A percentile compares a stretch with the other conserved stretches of the same genome.
These are phyloP conservation scores for Mycena pura DNA, from an alignment of 768 basidiomycete species.

Conservation along the genomic window DNA sequence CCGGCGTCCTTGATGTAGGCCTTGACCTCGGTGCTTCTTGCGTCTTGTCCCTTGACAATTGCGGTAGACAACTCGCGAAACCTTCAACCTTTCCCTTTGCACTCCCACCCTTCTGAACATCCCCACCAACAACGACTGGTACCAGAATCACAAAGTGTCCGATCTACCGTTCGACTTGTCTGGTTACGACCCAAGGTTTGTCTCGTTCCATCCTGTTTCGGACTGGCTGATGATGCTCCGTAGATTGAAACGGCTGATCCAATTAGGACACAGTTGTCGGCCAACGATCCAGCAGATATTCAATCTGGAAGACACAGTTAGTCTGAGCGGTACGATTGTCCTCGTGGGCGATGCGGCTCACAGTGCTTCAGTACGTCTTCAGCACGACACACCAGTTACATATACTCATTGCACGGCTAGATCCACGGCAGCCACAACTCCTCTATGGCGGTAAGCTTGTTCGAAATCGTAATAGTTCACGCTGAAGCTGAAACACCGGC, in stretches of 20 bases:
- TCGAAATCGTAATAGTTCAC: background rate
- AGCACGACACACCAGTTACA: background rate
- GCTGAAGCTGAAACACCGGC: too few relatives aligned
- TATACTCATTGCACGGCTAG: conserved; percentile 20
- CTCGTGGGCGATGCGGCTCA: conserved; percentile 52
- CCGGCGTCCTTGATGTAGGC: conserved; percentile 9
- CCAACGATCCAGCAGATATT: conserved; percentile 16
- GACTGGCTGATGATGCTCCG: background rate
- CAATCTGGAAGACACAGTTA: conserved; percentile 40
- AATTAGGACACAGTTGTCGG: background rate
- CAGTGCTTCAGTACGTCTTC: conserved; percentile 41
- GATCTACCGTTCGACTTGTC: conserved; percentile 10
- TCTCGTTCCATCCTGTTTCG: background rate
- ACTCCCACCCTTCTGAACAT: background rate
- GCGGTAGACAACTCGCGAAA: background rate
- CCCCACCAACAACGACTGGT: conserved; percentile 1
- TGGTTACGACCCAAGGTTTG: conserved; percentile 12
- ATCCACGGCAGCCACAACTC: conserved; percentile 53
- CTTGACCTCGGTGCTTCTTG: background rate
- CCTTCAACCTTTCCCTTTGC: conserved; percentile 8
- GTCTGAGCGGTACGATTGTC: conserved; percentile 39
- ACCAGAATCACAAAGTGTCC: background rate
- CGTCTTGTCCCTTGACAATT: background rate
- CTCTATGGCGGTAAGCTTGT: conserved; percentile 44
- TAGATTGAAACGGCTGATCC: conserved; percentile 11